A percentile compares a stretch with the other conserved stretches of the same genome.
Evolutionary conservation across 208 protist species (phyloP).

Genomic region (Angomonas deanei): DNA sequence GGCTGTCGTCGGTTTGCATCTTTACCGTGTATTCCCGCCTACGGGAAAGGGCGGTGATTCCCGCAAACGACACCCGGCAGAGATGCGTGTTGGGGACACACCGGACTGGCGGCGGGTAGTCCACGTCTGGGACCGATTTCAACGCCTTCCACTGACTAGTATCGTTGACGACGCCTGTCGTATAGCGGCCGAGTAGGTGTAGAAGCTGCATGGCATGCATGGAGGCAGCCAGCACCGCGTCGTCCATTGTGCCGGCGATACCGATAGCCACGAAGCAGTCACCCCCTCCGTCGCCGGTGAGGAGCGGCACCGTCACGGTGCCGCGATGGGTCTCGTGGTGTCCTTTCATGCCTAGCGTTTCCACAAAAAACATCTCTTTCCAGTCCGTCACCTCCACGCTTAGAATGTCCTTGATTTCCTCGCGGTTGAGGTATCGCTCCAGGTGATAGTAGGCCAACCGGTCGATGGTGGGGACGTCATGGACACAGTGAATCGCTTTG

Average conservation of each 20-base stretch:
- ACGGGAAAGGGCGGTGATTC: neutral
- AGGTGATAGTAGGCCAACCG: constrained; percentile 25
- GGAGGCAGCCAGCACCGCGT: constrained; percentile 56
- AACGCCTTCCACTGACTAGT: constrained; percentile 14
- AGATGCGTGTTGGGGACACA: neutral
- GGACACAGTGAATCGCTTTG: constrained; percentile 19
- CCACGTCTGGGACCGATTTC: neutral
- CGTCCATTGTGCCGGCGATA: constrained; percentile 33
- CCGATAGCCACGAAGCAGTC: constrained; percentile 72
- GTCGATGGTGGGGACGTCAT: constrained; percentile 28
- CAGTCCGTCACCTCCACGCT: neutral
- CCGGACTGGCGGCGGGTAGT: constrained; percentile 6
- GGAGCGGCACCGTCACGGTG: constrained; percentile 62
- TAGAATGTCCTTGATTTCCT: neutral
- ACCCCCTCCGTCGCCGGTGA: neutral
- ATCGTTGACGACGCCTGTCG: constrained; percentile 2
- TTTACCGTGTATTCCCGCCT: neutral
- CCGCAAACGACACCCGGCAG: neutral
- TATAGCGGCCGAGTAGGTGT: constrained; percentile 29
- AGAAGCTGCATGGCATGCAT: constrained; percentile 71
- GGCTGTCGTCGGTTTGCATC: neutral
- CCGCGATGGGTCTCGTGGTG: constrained; percentile 57
- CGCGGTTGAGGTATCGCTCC: constrained; percentile 34
- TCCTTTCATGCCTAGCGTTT: constrained; percentile 48
- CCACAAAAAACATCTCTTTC: constrained; percentile 47